These are phyloP conservation scores for Epichloe typhina DNA, from an alignment of 2,329 filamentous ascomycete species.

Conservation along the genomic window DNA sequence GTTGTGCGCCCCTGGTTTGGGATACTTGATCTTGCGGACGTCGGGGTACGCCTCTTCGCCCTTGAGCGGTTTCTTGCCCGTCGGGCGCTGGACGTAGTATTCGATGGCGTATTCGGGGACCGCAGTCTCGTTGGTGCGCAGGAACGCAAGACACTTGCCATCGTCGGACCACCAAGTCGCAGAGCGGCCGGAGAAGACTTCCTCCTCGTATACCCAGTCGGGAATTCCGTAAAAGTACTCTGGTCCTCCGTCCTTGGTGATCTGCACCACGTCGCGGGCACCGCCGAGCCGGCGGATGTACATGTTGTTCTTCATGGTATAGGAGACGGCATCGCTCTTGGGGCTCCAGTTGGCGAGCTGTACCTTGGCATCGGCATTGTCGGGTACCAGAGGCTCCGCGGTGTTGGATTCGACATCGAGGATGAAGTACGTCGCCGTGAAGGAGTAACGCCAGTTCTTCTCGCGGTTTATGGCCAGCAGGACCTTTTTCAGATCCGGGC, in stretches of 20 bases:
- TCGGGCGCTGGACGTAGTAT: conserved; percentile 82
- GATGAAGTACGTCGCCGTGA: conserved; percentile 76
- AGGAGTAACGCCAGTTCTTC: conserved; percentile 84
- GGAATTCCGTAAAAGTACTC: conserved; percentile 92
- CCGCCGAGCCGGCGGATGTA: conserved; percentile 53
- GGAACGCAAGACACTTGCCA: conserved; percentile 78
- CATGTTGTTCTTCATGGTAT: conserved; percentile 81
- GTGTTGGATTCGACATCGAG: conserved; percentile 75
- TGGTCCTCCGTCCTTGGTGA: conserved; percentile 76
- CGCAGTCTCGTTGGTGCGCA: conserved; percentile 83
- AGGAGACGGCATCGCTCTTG: conserved; percentile 73
- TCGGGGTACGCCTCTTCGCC: conserved; percentile 87
- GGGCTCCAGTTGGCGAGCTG: conserved; percentile 89
- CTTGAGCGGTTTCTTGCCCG: conserved; percentile 47
- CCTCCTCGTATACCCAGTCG: conserved; percentile 86
- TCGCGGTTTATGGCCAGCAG: conserved; percentile 61
- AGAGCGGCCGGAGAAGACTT: conserved; percentile 54
- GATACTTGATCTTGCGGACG: conserved; percentile 87
- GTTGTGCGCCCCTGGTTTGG: conserved; percentile 88
- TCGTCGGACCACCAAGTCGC: conserved; percentile 94
- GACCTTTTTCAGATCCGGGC: conserved; percentile 73
- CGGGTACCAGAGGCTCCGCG: conserved; percentile 64
- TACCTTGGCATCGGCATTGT: conserved; percentile 48
- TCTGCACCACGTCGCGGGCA: conserved; percentile 47
- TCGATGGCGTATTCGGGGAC: conserved; percentile 89